phyloP scores from a whole-genome alignment of 148 eudicot genomes.

The Nepenthes gracilis region DNA sequence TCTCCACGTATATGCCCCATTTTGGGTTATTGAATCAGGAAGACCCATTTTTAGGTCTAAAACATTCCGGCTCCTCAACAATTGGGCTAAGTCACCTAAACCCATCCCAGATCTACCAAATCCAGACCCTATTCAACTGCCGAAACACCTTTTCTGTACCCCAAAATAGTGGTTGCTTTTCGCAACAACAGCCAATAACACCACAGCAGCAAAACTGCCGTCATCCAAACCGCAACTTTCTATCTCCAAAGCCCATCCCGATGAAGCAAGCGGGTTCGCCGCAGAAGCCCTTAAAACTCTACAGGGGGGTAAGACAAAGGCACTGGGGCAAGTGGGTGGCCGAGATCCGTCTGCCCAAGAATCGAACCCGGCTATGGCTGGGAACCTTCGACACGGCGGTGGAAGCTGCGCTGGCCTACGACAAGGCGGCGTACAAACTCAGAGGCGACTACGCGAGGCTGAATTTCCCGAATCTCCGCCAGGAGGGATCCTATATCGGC shows the following conservation, averaged over 20 bases:
- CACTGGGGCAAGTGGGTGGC: conserved; percentile 99
- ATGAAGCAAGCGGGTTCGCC: conserved; percentile 51
- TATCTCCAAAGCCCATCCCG: conserved; percentile 32
- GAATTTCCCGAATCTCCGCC: conserved; percentile 80
- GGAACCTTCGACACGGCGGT: conserved; percentile 91
- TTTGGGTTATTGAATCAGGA: background rate
- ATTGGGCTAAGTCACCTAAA: conserved; percentile 10
- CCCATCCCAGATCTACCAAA: conserved; percentile 35
- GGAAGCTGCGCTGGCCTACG: conserved; percentile 89
- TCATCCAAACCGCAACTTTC: conserved; percentile 5
- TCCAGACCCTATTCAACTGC: conserved; percentile 27
- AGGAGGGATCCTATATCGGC: conserved; percentile 55
- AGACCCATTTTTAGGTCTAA: background rate
- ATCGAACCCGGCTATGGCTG: conserved; percentile 84
- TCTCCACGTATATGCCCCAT: background rate
- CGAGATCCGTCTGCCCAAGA: conserved; percentile 84
- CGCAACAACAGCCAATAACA: background rate
- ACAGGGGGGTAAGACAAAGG: conserved; percentile 82
- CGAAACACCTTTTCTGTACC: background rate
- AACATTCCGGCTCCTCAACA: background rate
- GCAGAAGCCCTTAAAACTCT: conserved; percentile 58
- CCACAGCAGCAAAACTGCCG: background rate
- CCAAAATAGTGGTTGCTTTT: background rate
- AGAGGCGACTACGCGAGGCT: conserved; percentile 77
- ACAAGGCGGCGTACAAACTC: conserved; percentile 87